Evolutionary conservation across 768 basidiomycete species (phyloP), one percentile per base, ranked within the genome.

Genomic region (Candolleomyces eurysporus): DNA sequence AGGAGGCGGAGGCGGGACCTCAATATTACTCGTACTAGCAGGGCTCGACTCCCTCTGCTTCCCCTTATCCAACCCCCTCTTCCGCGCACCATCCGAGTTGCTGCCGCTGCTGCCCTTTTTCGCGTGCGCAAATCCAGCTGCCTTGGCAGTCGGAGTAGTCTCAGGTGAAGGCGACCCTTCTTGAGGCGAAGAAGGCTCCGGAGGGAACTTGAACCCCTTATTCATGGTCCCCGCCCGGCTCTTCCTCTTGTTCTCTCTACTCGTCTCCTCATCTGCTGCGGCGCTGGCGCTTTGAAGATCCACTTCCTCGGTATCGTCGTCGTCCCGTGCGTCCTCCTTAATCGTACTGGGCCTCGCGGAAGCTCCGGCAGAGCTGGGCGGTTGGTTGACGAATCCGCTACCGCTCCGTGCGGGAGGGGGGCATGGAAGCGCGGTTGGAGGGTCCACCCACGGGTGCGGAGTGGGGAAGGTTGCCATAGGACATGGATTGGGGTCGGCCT

Each of bases 1-100:
- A 14, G 90, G 81, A 0, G 89, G 89, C 26, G 91, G 90, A 4
- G 91, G 91, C 0, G 91, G 87, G 4, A 92, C 87, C 68, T 92
- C 90, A 13, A 90, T 87, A 57, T 77, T 86, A 22, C 85, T 80
- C 2, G 88, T 74, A 42, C 61, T 63, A n/a, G 58, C 60, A 53
- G 58, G 57, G 4, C 71, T 65, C 22, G 57, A 65, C 22, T 65
- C 58, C 30, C 62, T 62, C 53, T 61, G 63, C 13, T 57, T 66
- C 36, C 51, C 56, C 42, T 52, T 51, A 30, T 48, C 56, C 48
- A 49, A 58, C 63, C 30, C 45, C 48, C 40, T 57, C 60, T 42
- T 50, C 65, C 59, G 19, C 58, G 13, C 16, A 39, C 8, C 48
- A 42, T 50, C 60, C 66, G 48, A 50, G 57, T 22, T 64, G 64